Conservation (phyloP, 2,329 filamentous ascomycete species). For the Zasmidium cellare region DNA sequence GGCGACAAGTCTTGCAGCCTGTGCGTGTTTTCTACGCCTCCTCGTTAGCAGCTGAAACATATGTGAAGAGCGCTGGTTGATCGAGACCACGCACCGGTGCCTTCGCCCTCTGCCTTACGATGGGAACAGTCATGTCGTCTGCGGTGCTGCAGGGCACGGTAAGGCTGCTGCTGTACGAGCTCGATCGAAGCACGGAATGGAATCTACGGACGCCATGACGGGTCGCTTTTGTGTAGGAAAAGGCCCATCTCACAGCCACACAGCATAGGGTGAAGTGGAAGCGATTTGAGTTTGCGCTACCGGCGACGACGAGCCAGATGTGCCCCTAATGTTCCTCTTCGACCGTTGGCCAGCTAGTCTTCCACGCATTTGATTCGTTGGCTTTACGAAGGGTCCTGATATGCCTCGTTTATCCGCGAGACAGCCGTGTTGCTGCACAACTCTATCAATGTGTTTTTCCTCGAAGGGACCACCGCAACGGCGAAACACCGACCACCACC, state of each 20-base stretch:
- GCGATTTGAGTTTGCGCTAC: background rate
- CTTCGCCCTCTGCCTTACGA: background rate
- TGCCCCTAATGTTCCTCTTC: background rate
- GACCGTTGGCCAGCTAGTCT: background rate
- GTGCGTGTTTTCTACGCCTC: background rate
- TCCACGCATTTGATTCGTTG: background rate
- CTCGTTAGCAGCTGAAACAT: background rate
- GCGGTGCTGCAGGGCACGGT: background rate
- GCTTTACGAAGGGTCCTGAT: background rate
- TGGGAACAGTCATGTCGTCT: background rate
- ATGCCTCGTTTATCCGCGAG: background rate
- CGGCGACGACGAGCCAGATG: background rate
- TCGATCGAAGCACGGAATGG: background rate
- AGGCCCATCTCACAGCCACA: background rate
- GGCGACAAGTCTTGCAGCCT: background rate
- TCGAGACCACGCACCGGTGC: background rate
- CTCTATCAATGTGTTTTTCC: background rate
- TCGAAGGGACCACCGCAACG: background rate
- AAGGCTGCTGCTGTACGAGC: background rate
- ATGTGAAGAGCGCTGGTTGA: background rate
- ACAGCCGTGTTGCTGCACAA: background rate
- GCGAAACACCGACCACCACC: background rate
- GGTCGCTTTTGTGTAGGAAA: background rate
- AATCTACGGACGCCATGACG: background rate
- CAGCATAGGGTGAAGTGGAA: background rate